Percentiles rank a stretch among this genome's conserved stretches.
phyloP scores from a whole-genome alignment of 108 stramenopile genomes.

The Skeletonema menzelii region DNA sequence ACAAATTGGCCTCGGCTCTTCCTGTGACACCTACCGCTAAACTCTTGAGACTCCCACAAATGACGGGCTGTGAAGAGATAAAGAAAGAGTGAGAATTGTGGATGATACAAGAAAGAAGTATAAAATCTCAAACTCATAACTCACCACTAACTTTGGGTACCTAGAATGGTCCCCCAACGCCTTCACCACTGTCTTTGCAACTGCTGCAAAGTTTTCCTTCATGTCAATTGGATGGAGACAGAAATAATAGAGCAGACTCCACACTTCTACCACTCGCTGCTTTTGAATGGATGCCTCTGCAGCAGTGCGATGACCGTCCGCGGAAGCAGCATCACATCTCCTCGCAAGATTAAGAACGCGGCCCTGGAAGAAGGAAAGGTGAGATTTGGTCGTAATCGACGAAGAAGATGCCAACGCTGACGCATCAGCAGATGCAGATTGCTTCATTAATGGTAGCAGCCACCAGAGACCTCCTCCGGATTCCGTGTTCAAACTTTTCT shows the following conservation, averaged over 20 bases:
- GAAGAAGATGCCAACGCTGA: constrained; percentile 3
- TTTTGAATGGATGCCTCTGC: constrained; percentile 44
- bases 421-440: constrained; percentile 19
- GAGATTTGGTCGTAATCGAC: constrained; percentile 11
- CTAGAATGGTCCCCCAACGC: constrained; percentile 71
- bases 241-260: constrained; percentile 72
- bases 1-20: constrained; percentile 12
- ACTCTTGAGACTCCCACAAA: constrained; percentile 52
- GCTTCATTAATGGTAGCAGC: constrained; percentile 68
- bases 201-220: constrained; percentile 46
- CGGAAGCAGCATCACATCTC: constrained; percentile 58
- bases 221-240: constrained; percentile 63
- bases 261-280: constrained; percentile 62
- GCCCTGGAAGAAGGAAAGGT: constrained; percentile 70
- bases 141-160: constrained; percentile 82
- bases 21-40: constrained; percentile 50
- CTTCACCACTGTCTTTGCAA: constrained; percentile 61
- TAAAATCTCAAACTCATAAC: constrained; percentile 10
- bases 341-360: constrained; percentile 65
- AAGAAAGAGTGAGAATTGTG: not conserved
- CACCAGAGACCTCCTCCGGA: constrained; percentile 55
- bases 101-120: not conserved
- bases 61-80: constrained; percentile 44
- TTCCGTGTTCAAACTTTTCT: constrained; percentile 26
- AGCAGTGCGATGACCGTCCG: constrained; percentile 42